Evolutionary conservation across 2,329 filamentous ascomycete species (phyloP).

Genomic region (Exophiala sp.): DNA sequence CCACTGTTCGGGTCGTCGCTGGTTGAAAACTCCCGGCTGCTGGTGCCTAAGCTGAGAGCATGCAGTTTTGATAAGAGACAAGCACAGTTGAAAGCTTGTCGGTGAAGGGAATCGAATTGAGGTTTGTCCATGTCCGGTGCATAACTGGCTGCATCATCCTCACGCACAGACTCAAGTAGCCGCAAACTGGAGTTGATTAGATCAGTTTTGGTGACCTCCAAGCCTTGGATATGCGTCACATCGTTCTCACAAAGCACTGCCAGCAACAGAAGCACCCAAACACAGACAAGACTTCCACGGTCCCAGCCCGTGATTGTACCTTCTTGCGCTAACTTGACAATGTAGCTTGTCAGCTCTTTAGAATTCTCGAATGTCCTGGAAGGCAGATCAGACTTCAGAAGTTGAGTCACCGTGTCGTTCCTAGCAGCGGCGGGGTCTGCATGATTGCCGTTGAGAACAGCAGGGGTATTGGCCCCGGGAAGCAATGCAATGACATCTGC

Average conservation of each 20-base stretch:
- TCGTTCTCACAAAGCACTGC: slow-evolving; percentile 18
- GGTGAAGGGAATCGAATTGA: not conserved
- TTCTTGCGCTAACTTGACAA: slow-evolving; percentile 1
- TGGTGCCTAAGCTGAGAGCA: slow-evolving; percentile 11
- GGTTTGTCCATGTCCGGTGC: not conserved
- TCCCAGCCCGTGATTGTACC: not conserved
- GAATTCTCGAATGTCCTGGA: slow-evolving; percentile 4
- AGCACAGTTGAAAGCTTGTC: slow-evolving; percentile 11
- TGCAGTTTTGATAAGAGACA: slow-evolving; percentile 9
- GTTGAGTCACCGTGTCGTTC: slow-evolving; percentile 2
- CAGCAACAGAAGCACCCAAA: slow-evolving; percentile 21
- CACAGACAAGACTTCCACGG: slow-evolving; percentile 14
- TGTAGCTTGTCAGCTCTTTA: slow-evolving; percentile 10
- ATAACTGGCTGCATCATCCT: not conserved
- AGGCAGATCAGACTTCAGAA: not conserved
- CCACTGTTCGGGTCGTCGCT: not conserved
- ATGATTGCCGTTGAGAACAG: slow-evolving; percentile 13
- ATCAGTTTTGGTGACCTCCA: not conserved
- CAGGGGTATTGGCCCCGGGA: not conserved
- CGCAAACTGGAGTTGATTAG: slow-evolving; percentile 5
- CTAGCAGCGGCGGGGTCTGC: not conserved
- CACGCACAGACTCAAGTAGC: slow-evolving; percentile 6
- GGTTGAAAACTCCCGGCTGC: not conserved
- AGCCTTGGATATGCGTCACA: slow-evolving; percentile 8
- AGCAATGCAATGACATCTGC: slow-evolving; percentile 12